Conservation (phyloP, 257 asterid species). For the Fraxinus quadrangulata region DNA sequence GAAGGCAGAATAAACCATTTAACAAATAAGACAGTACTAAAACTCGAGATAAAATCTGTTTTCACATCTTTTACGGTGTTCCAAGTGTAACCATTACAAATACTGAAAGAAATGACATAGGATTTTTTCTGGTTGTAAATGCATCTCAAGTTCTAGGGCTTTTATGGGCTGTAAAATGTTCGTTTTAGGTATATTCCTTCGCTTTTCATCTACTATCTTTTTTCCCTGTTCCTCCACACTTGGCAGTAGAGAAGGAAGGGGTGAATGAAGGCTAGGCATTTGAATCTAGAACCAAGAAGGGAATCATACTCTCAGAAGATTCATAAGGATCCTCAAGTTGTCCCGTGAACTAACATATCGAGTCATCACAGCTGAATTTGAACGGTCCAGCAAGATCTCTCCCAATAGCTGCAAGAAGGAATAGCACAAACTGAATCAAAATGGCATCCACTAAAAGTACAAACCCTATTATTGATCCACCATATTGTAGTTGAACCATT, state of each 20-base stretch:
- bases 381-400: conserved; percentile 85
- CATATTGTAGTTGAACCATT: background rate
- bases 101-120: background rate
- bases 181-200: background rate
- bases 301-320: conserved; percentile 80
- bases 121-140: background rate
- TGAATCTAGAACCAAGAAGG: conserved; percentile 16
- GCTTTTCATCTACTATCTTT: conserved; percentile 6
- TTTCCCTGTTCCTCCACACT: conserved; percentile 11
- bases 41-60: background rate
- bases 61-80: background rate
- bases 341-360: conserved; percentile 79
- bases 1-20: conserved; percentile 26
- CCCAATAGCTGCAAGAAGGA: conserved; percentile 65
- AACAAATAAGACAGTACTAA: background rate
- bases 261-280: background rate
- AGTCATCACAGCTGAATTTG: conserved; percentile 84
- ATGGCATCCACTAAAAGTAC: background rate
- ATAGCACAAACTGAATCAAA: conserved; percentile 20
- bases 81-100: background rate
- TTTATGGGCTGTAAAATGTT: conserved; percentile 10
- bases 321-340: conserved; percentile 92
- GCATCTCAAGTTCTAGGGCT: background rate
- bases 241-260: conserved; percentile 7
- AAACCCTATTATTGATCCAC: background rate